Base-by-base conservation (phyloP, 2,329 filamentous ascomycete species). In the Capronia epimyces region DNA sequence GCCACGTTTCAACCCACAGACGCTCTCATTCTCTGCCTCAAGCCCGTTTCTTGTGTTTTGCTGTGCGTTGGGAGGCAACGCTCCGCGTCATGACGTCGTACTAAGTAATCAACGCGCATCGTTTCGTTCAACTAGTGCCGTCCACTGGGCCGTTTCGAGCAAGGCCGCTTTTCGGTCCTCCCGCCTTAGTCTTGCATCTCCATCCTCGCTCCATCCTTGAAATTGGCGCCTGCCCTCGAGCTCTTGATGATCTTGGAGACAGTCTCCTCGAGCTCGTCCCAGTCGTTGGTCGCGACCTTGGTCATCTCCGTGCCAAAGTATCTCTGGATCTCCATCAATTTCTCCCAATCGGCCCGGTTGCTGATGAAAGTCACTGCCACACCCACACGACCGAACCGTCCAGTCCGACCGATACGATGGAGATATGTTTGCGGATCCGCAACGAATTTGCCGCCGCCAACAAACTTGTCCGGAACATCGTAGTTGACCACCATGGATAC, bases 401-500 rank as follows among this genome's bases (percentile, higher is more conserved):
- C 93, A 12, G 93, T 98, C 65, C 93, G 89, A 55, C 93, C 93
- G 62, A 98, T 98, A 66, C 93, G 87, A 77, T 98, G 93, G 43
- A 98, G 84, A 66, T 98, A 98, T 1, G 93, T 98, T 74, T 97
- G 90, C 41, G 83, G 83, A 65, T 98, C 93, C 12, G 91, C 86
- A 25, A 78, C 72, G 34, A 50, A 53, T 44, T 46, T 52, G 7
- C 58, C 55, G 10, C 48, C 43, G 22, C 59, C 57, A 16, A 56
- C 43, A 18, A 68, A 68, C 41, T 70, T 68, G 49, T 75, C 75
- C 3, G 75, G 76, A 27, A 78, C 71, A 63, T 82, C 78, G 71
- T 98, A 98, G 75, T 98, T 98, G 76, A 98, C 89, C 47, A 98
- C 93, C 84, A 98, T 93, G 8, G 89, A 95, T 12, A 98, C 93